Evolutionary conservation across 306 rosid genomes (phyloP), one percentile per base, ranked within the genome.

Genomic region (Trichosanthes truncata): DNA sequence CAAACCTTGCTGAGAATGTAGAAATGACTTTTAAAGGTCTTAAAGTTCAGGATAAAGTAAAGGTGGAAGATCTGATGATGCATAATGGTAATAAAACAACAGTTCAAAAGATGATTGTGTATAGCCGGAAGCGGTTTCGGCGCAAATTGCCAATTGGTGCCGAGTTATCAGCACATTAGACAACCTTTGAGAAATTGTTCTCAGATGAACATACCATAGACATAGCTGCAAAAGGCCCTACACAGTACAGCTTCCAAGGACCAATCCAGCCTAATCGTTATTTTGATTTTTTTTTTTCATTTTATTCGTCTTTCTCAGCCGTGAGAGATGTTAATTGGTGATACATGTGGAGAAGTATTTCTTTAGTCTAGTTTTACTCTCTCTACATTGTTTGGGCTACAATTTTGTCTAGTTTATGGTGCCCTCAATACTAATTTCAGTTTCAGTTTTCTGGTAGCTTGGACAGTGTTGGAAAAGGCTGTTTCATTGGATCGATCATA

Each of bases 71-170:
- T 35, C 83, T 74, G 45, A 80, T 81, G 81, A 77, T 61, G 71
- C 63, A 66, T 74, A 80, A 49, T 81, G 82, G 59, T 12, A 85
- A 80, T 82, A 80, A 25, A 41, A 31, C 29, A 2, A 84, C 60
- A 83, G 86, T 52, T 43, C 71, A 33, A 48, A 82, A 86, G 77
- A 53, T 85, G 81, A 65, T 56, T 23, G 98, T 92, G 33, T 95
- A 95, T 82, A 79, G 69, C 63, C 84, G 97, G 79, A 87, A 55
- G 66, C 86, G 89, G 38, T 52, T n/a, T 1, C 81, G 82, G 6
- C 85, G 79, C 76, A 88, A 71, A 76, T 80, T 17, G 63, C 43
- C 23, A 36, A 71, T 77, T 80, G 78, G 74, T 85, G 79, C 79
- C n/a, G 21, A 85, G 83, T 71, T 73, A 51, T 80, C 56, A 46